Conservation (phyloP, 306 rosid genomes). For the cucumber (Cucumis sativus) region Cucumber_9930_V3 NC_026661.2:1865001-1865500, state of each 20-base stretch:
- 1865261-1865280: neutral
- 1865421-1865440: no score
- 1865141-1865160: conserved; percentile 56
- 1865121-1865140: conserved; percentile 40
- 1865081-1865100: conserved; percentile 90
- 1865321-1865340: neutral
- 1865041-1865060: conserved; percentile 83
- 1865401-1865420: no score
- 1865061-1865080: conserved; percentile 58
- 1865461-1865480: no score
- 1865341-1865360: neutral
- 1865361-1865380: neutral
- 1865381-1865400: neutral
- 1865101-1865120: conserved; percentile 86
- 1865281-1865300: neutral
- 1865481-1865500: no score
- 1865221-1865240: neutral
- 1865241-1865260: neutral
- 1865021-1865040: conserved; percentile 71
- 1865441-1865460: no score
- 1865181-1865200: neutral
- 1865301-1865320: neutral
- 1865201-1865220: neutral
- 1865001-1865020: conserved; percentile 40
- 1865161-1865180: conserved; percentile 65